Conservation (phyloP, 2,329 filamentous ascomycete species). For the Arthrobotrys pseudoclavata region DNA sequence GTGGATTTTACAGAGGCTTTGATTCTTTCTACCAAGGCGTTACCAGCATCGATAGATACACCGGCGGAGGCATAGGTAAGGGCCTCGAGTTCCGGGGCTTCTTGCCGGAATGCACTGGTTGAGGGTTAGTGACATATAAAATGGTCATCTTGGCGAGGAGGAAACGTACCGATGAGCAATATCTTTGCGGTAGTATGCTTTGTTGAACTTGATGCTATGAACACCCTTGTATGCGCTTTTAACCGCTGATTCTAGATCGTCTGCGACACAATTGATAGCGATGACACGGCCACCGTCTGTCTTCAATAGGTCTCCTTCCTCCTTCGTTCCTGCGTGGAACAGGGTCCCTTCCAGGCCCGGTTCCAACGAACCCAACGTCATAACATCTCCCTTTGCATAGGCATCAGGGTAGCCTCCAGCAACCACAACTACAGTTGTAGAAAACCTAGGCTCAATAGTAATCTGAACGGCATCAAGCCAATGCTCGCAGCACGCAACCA, state of each 20-base stretch:
- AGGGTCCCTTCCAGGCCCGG: slow-evolving; percentile 73
- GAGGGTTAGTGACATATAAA: slow-evolving; percentile 27
- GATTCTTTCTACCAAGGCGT: slow-evolving; percentile 91
- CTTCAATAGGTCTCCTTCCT: slow-evolving; percentile 75
- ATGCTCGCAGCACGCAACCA: slow-evolving; percentile 84
- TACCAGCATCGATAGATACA: slow-evolving; percentile 94
- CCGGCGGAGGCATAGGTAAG: slow-evolving; percentile 94
- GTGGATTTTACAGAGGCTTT: slow-evolving; percentile 90
- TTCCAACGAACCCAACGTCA: slow-evolving; percentile 68
- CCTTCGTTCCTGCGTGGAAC: slow-evolving; percentile 91
- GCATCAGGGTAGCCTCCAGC: slow-evolving; percentile 89
- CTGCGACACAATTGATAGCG: slow-evolving; percentile 84
- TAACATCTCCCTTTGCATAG: slow-evolving; percentile 82
- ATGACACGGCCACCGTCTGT: slow-evolving; percentile 93
- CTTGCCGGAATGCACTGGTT: slow-evolving; percentile 63
- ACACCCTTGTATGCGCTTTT: slow-evolving; percentile 89
- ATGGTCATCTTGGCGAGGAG: background rate
- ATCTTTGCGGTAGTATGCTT: slow-evolving; percentile 92
- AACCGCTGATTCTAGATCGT: slow-evolving; percentile 84
- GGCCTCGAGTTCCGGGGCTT: slow-evolving; percentile 65
- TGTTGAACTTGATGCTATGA: slow-evolving; percentile 82
- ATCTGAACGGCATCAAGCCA: slow-evolving; percentile 79
- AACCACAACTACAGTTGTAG: slow-evolving; percentile 92
- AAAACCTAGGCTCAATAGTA: slow-evolving; percentile 78
- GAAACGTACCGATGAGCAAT: slow-evolving; percentile 78